Percentiles rank a stretch among this genome's conserved stretches.
phyloP scores from a whole-genome alignment of 2,329 filamentous ascomycete genomes.

The Tolypocladium sp. region DNA sequence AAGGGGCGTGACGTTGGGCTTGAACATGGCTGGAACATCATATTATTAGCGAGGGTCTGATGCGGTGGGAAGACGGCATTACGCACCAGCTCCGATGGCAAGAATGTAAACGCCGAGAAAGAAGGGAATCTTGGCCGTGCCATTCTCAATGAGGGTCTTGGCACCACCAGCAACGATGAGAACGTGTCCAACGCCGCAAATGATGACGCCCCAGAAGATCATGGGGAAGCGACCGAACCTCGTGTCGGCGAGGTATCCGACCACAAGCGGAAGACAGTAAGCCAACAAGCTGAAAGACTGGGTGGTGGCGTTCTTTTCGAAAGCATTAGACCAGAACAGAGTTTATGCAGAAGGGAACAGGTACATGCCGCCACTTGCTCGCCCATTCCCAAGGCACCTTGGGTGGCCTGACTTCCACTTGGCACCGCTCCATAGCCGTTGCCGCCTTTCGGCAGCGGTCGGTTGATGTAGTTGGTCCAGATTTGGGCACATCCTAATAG shows the following conservation, averaged over 20 bases:
- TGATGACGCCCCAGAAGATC: constrained; percentile 59
- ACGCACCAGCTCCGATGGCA: constrained; percentile 48
- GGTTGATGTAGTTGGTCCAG: constrained; percentile 51
- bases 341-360: background rate
- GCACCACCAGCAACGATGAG: constrained; percentile 55
- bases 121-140: constrained; percentile 40
- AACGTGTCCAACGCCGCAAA: constrained; percentile 60
- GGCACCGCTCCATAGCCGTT: constrained; percentile 36
- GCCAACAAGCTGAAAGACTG: constrained; percentile 48
- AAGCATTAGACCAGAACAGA: background rate
- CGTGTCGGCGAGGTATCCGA: constrained; percentile 54
- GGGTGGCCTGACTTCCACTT: constrained; percentile 31
- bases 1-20: constrained; percentile 61
- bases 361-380: constrained; percentile 10
- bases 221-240: constrained; percentile 63
- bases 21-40: constrained; percentile 41
- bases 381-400: constrained; percentile 51
- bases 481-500: constrained; percentile 9
- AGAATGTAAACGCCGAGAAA: constrained; percentile 52
- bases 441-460: constrained; percentile 42
- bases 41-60: background rate
- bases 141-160: constrained; percentile 31
- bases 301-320: constrained; percentile 16
- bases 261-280: constrained; percentile 46
- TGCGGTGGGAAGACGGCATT: background rate